phyloP scores from a whole-genome alignment of 306 rosid genomes.

The Calophaca sinica region DNA sequence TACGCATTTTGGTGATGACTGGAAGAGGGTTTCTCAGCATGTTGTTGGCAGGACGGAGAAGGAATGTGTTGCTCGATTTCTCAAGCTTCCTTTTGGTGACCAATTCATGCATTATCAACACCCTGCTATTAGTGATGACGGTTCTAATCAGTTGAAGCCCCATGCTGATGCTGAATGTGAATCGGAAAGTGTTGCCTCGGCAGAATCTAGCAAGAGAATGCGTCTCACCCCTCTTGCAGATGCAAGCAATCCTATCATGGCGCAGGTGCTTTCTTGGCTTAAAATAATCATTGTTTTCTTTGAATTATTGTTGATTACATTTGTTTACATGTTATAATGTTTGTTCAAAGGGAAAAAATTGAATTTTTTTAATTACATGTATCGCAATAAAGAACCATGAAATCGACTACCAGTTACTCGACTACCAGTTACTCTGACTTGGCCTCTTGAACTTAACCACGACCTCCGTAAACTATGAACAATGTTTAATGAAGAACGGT shows the following conservation, averaged over 20 bases:
- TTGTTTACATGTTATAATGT: neutral
- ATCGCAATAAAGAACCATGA: neutral
- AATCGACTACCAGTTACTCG: neutral
- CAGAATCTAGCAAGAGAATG: constrained; percentile 62
- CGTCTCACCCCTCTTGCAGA: constrained; percentile 94
- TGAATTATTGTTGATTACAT: too few species aligned
- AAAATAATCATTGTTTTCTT: neutral
- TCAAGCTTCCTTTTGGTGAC: constrained; percentile 88
- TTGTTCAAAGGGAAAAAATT: too few species aligned
- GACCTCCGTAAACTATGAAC: neutral
- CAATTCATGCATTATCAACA: constrained; percentile 57
- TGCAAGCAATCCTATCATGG: constrained; percentile 98
- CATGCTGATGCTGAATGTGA: constrained; percentile 50
- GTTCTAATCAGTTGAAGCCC: neutral
- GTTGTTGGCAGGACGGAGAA: constrained; percentile 88
- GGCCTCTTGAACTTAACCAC: too few species aligned
- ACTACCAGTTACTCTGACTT: neutral
- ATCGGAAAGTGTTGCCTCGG: constrained; percentile 46
- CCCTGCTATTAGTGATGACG: constrained; percentile 41
- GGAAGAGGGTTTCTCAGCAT: constrained; percentile 91
- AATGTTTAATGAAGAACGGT: constrained; percentile 16
- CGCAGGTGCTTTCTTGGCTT: constrained; percentile 68
- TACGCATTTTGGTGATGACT: constrained; percentile 84
- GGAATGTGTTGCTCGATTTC: constrained; percentile 83
- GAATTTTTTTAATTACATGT: too few species aligned